Percentiles rank a stretch among this genome's conserved stretches.
Conservation (phyloP, 352 stramenopile species). For the Globisporangium parvum region DNA sequence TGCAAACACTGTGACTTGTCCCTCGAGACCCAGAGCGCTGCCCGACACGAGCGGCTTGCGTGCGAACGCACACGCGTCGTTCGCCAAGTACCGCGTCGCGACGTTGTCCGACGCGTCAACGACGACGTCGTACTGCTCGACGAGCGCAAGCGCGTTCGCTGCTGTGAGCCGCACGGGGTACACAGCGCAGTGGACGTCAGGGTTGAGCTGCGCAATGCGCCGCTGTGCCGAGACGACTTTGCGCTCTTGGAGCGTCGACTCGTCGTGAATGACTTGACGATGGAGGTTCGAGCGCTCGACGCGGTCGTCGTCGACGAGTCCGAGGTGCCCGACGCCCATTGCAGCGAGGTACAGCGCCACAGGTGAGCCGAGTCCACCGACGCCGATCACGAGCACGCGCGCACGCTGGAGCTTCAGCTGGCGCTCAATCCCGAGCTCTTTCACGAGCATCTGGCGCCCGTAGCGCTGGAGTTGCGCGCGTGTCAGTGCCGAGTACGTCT, state of each 20-base stretch:
- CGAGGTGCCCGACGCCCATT: constrained; percentile 91
- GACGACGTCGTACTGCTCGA: constrained; percentile 87
- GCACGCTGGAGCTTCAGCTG: constrained; percentile 80
- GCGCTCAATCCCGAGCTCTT: constrained; percentile 85
- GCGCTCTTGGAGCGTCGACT: constrained; percentile 63
- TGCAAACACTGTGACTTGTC: constrained; percentile 95
- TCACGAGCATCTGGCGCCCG: constrained; percentile 92
- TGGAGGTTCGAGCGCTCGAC: constrained; percentile 97
- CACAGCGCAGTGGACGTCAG: constrained; percentile 54
- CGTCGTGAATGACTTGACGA: constrained; percentile 93
- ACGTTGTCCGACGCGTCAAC: constrained; percentile 97
- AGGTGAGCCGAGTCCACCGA: constrained; percentile 94
- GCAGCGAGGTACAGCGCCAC: constrained; percentile 93
- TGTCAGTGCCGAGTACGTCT: constrained; percentile 36
- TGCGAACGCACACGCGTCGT: constrained; percentile 89
- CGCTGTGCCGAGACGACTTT: constrained; percentile 89
- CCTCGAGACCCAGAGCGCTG: constrained; percentile 94
- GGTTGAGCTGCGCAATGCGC: constrained; percentile 67
- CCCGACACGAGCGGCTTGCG: constrained; percentile 90
- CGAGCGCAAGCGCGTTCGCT: constrained; percentile 74
- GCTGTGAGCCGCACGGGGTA: constrained; percentile 49
- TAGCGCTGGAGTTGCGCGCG: constrained; percentile 80
- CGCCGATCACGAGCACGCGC: constrained; percentile 89
- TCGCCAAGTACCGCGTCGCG: constrained; percentile 93
- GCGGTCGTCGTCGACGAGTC: constrained; percentile 92